A percentile compares a stretch with the other conserved stretches of the same genome.
Evolutionary conservation across 2,329 filamentous ascomycete genomes (phyloP).

Genomic region (Penicillium italicum): DNA sequence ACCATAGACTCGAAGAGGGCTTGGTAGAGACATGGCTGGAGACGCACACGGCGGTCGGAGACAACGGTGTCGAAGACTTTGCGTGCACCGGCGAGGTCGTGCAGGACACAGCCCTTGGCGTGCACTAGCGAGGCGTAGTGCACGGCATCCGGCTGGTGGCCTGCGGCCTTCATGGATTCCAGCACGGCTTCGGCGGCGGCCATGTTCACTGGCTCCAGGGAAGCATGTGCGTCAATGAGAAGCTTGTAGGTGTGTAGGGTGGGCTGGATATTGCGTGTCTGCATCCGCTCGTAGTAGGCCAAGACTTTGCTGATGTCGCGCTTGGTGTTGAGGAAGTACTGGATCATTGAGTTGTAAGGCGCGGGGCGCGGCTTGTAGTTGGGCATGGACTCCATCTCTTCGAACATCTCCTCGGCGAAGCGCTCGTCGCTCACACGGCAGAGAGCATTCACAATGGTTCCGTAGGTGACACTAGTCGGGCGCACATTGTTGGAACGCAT

Average conservation of each 20-base stretch:
- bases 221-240: slow-evolving; percentile 90
- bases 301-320: slow-evolving; percentile 92
- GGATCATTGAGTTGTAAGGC: slow-evolving; percentile 99
- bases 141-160: slow-evolving; percentile 78
- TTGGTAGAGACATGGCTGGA: slow-evolving; percentile 87
- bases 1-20: slow-evolving; percentile 97
- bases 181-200: slow-evolving; percentile 79
- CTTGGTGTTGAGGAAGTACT: slow-evolving; percentile 98
- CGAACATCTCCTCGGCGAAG: slow-evolving; percentile 95
- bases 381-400: slow-evolving; percentile 98
- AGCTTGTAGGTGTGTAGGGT: slow-evolving; percentile 98
- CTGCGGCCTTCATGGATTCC: slow-evolving; percentile 68
- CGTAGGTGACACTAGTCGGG: slow-evolving; percentile 95
- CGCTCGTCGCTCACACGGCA: slow-evolving; percentile 97
- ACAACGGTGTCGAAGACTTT: slow-evolving; percentile 79
- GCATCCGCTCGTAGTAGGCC: slow-evolving; percentile 93
- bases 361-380: slow-evolving; percentile 98
- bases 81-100: slow-evolving; percentile 81
- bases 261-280: slow-evolving; percentile 76
- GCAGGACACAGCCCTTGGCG: slow-evolving; percentile 87
- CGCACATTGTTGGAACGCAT: slow-evolving; percentile 92
- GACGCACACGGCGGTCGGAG: slow-evolving; percentile 61
- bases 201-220: slow-evolving; percentile 89
- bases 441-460: slow-evolving; percentile 94
- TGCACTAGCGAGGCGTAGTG: slow-evolving; percentile 96